Evolutionary conservation across 2,329 filamentous ascomycete genomes (phyloP).

Genomic region (Fusarium foetens): DNA sequence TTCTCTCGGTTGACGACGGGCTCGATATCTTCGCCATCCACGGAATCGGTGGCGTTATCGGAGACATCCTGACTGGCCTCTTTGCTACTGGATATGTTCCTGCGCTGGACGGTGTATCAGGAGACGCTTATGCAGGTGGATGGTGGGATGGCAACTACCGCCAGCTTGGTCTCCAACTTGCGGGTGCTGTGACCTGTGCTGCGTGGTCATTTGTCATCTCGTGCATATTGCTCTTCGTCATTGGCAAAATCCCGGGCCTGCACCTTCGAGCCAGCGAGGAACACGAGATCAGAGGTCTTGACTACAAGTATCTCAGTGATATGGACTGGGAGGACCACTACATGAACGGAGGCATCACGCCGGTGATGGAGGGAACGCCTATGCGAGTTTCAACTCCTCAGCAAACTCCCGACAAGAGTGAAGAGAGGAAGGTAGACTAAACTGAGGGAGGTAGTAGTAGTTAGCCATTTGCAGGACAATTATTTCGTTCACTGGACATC

Average conservation of each 20-base stretch:
- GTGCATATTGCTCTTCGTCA: slow-evolving; percentile 62
- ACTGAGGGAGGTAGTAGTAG: accelerated
- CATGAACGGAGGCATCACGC: slow-evolving; percentile 26
- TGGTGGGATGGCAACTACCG: slow-evolving; percentile 63
- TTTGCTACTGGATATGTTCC: slow-evolving; percentile 63
- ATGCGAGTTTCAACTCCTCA: slow-evolving; percentile 16
- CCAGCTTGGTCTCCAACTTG: slow-evolving; percentile 67
- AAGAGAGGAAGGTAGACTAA: slow-evolving; percentile 24
- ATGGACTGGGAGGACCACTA: slow-evolving; percentile 41
- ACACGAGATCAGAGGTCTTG: slow-evolving; percentile 64
- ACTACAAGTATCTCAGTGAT: slow-evolving; percentile 49
- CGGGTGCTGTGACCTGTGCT: slow-evolving; percentile 65
- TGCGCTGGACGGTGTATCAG: slow-evolving; percentile 61
- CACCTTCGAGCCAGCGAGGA: slow-evolving; percentile 65
- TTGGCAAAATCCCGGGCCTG: slow-evolving; percentile 67
- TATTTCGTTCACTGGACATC: accelerated
- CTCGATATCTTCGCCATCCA: slow-evolving; percentile 70
- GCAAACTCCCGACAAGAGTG: neutral
- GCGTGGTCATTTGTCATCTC: slow-evolving; percentile 65
- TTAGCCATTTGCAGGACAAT: neutral
- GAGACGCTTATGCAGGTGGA: slow-evolving; percentile 56
- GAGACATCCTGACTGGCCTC: slow-evolving; percentile 66
- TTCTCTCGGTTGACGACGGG: slow-evolving; percentile 65
- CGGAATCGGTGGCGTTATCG: slow-evolving; percentile 67
- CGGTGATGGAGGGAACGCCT: slow-evolving; percentile 29